A percentile compares a stretch with the other conserved stretches of the same genome.
These are phyloP conservation scores for Mycogone perniciosa DNA, from an alignment of 2,329 filamentous ascomycete genomes.

Conservation along the genomic window DNA sequence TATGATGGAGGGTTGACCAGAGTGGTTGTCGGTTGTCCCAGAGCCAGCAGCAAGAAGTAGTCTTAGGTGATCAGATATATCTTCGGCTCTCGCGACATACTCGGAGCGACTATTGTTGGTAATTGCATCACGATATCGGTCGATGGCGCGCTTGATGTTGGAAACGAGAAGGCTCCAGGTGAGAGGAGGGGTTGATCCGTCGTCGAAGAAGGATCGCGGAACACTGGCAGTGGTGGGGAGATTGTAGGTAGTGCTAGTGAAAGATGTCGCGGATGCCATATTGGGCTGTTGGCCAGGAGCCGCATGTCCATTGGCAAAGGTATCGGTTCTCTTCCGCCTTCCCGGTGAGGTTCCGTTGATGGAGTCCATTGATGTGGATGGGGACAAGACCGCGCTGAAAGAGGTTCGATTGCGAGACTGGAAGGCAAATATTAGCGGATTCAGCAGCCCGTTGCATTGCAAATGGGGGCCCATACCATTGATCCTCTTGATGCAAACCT, in stretches of 20 bases:
- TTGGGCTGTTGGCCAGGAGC: slow-evolving; percentile 41
- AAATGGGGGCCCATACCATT: slow-evolving; percentile 44
- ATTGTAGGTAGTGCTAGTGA: slow-evolving; percentile 52
- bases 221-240: slow-evolving; percentile 54
- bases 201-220: slow-evolving; percentile 83
- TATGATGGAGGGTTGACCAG: slow-evolving; percentile 97
- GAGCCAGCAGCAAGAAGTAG: slow-evolving; percentile 92
- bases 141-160: slow-evolving; percentile 87
- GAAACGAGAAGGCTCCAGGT: slow-evolving; percentile 87
- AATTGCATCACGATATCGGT: slow-evolving; percentile 86
- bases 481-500: slow-evolving; percentile 64
- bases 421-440: background rate
- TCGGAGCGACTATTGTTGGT: slow-evolving; percentile 76
- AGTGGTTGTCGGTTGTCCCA: slow-evolving; percentile 96
- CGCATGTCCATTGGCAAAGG: slow-evolving; percentile 36
- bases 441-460: background rate
- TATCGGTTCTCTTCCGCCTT: slow-evolving; percentile 51
- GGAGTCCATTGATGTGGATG: slow-evolving; percentile 86
- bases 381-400: slow-evolving; percentile 66
- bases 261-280: slow-evolving; percentile 55
- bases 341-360: slow-evolving; percentile 63
- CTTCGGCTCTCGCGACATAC: slow-evolving; percentile 90
- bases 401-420: slow-evolving; percentile 61
- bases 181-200: slow-evolving; percentile 69
- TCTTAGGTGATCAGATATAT: slow-evolving; percentile 93